phyloP scores from a whole-genome alignment of 2,329 filamentous ascomycete genomes.

The Gaeumannomyces sp. region DNA sequence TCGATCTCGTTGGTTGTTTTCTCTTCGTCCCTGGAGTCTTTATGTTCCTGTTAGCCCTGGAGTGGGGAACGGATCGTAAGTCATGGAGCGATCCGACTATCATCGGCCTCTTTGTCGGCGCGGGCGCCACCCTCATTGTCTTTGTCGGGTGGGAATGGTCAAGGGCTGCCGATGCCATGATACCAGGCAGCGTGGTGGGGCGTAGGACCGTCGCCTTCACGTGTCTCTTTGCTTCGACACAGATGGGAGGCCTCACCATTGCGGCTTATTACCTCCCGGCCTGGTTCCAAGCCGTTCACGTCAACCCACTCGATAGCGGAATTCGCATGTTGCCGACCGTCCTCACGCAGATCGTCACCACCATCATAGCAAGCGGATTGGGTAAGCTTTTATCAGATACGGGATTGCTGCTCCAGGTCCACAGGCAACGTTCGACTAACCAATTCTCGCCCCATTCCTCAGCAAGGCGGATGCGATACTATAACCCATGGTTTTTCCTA shows the following conservation, averaged over 20 bases:
- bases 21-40: background rate
- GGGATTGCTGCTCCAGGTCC: too few species aligned
- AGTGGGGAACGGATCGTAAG: background rate
- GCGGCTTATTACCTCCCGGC: constrained; percentile 48
- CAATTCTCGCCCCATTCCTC: background rate
- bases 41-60: constrained; percentile 4
- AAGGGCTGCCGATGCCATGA: background rate
- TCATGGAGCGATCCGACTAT: background rate
- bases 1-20: background rate
- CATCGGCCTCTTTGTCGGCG: constrained; percentile 4
- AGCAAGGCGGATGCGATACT: constrained; percentile 26
- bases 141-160: background rate
- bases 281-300: constrained; percentile 44
- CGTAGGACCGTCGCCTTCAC: background rate
- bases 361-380: constrained; percentile 25
- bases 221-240: background rate
- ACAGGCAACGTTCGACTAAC: too few species aligned
- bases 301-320: constrained; percentile 29
- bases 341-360: constrained; percentile 29
- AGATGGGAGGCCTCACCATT: background rate
- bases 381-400: too few species aligned
- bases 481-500: constrained; percentile 29
- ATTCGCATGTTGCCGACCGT: constrained; percentile 36
- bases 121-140: background rate
- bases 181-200: background rate